Percentiles rank a stretch among this genome's conserved stretches.
Evolutionary conservation across 2,329 filamentous ascomycete species (phyloP).

Genomic region (Akanthomyces uredinophilus): DNA sequence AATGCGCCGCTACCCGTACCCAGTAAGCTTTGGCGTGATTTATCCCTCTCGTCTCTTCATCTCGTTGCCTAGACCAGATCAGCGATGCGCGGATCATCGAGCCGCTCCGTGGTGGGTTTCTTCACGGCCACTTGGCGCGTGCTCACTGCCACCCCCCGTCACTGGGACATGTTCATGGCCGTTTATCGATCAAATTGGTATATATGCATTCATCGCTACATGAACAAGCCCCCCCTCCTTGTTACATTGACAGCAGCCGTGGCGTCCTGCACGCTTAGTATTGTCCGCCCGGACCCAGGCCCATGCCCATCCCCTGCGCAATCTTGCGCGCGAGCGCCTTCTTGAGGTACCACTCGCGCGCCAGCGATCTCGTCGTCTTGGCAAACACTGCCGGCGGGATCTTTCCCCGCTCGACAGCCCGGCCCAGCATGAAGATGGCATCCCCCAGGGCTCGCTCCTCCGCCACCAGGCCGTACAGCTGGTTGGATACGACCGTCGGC

Average conservation of each 20-base stretch:
- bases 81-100: too few species aligned
- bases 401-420: constrained; percentile 67
- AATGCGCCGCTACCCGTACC: too few species aligned
- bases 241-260: too few species aligned
- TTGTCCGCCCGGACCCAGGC: constrained; percentile 22
- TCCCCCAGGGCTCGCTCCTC: constrained; percentile 86
- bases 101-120: neutral
- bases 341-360: constrained; percentile 77
- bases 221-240: neutral
- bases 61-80: neutral
- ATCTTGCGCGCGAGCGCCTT: constrained; percentile 78
- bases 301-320: constrained; percentile 67
- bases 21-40: too few species aligned
- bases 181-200: neutral
- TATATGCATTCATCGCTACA: constrained; percentile 2
- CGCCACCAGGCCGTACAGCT: constrained; percentile 82
- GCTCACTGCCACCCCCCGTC: neutral
- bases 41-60: too few species aligned
- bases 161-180: neutral
- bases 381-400: constrained; percentile 70
- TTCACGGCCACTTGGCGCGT: neutral
- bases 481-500: constrained; percentile 85
- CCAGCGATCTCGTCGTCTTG: constrained; percentile 68
- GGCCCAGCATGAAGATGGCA: constrained; percentile 75
- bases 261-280: constrained; percentile 4